Conservation (phyloP, 2,329 filamentous ascomycete species). For the Emergomyces africanus region DNA sequence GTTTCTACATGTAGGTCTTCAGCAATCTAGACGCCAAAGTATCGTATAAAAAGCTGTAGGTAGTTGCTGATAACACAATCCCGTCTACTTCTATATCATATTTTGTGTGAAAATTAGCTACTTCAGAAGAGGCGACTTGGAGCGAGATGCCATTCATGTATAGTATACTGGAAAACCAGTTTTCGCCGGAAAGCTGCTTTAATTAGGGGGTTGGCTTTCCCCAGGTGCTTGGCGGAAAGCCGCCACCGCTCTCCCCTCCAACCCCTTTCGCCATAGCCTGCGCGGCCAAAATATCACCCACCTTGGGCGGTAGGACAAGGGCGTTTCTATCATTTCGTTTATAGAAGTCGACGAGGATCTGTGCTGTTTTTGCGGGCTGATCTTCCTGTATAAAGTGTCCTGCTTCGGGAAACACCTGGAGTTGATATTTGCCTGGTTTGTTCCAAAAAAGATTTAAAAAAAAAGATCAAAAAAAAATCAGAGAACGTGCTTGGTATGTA, state of each 20-base stretch:
- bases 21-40: too few relatives aligned
- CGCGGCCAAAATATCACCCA: slow-evolving; percentile 52
- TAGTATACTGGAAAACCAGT: neutral
- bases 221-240: neutral
- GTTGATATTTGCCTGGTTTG: slow-evolving; percentile 63
- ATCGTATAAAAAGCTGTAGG: neutral
- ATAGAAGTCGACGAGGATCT: slow-evolving; percentile 79
- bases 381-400: slow-evolving; percentile 98
- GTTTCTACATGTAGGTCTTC: too few relatives aligned
- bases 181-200: neutral
- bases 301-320: slow-evolving; percentile 82
- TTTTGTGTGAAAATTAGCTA: neutral
- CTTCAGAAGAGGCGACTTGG: neutral
- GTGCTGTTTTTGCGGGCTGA: slow-evolving; percentile 76
- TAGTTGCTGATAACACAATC: neutral
- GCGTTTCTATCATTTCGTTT: slow-evolving; percentile 76
- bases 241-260: slow-evolving; percentile 6
- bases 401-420: slow-evolving; percentile 88
- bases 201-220: neutral
- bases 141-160: neutral
- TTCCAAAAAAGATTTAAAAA: neutral
- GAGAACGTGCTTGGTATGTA: neutral
- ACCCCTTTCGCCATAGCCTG: slow-evolving; percentile 28
- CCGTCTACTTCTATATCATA: neutral
- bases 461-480: too few relatives aligned